Conservation (phyloP, 139 green algal genomes). For the Ulvella scutata region DNA sequence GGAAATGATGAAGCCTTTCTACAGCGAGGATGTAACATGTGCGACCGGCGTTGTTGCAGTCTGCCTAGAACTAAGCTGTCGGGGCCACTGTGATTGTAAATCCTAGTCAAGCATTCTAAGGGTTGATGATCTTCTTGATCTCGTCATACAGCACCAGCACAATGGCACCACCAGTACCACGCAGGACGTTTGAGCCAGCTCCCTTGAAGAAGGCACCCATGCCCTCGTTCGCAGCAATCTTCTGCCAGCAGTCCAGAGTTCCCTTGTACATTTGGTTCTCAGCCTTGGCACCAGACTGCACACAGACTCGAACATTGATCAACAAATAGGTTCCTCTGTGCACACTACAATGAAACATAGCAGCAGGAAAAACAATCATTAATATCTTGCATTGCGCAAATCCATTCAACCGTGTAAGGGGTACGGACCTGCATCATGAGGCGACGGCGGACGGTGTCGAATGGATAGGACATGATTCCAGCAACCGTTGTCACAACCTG, state of each 20-base stretch:
- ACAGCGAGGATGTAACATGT: too few species aligned
- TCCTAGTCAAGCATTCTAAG: background rate
- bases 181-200: slow-evolving; percentile 59
- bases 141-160: slow-evolving; percentile 17
- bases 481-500: slow-evolving; percentile 64
- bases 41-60: too few species aligned
- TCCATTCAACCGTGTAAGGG: too few species aligned
- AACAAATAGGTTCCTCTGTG: background rate
- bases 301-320: background rate
- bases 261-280: slow-evolving; percentile 78
- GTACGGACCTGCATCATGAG: slow-evolving; percentile 90
- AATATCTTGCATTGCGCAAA: too few species aligned
- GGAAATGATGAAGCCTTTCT: too few species aligned
- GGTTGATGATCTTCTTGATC: slow-evolving; percentile 12
- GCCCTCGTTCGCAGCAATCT: slow-evolving; percentile 87
- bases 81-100: too few species aligned
- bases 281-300: slow-evolving; percentile 61
- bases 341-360: background rate
- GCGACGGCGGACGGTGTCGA: slow-evolving; percentile 94
- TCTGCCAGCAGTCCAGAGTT: slow-evolving; percentile 83
- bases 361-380: background rate
- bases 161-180: slow-evolving; percentile 30
- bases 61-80: too few species aligned
- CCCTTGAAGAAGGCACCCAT: slow-evolving; percentile 93
- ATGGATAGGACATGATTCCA: slow-evolving; percentile 89